A percentile compares a stretch with the other conserved stretches of the same genome.
These are phyloP conservation scores for Boletus rubescentipes DNA, from an alignment of 768 basidiomycete genomes.

Conservation along the genomic window DNA sequence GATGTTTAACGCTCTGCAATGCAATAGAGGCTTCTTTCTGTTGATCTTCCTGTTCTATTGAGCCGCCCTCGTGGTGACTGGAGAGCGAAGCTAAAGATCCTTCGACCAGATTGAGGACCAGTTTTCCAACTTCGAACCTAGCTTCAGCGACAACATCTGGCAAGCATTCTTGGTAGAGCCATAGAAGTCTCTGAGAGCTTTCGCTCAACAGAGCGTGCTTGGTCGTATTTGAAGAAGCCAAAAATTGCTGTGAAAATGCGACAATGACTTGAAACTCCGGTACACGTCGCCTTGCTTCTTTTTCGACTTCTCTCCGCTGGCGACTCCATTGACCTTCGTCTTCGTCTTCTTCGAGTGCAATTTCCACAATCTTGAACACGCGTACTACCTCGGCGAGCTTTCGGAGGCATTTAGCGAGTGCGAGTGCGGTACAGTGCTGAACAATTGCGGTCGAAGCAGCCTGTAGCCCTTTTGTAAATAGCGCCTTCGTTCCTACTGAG, in stretches of 20 bases:
- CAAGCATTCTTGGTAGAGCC: conserved; percentile 80
- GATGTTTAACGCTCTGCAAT: conserved; percentile 59
- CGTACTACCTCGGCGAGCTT: conserved; percentile 63
- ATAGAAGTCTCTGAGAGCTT: conserved; percentile 74
- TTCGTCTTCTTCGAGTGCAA: conserved; percentile 59
- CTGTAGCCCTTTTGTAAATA: conserved; percentile 82
- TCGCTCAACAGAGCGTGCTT: conserved; percentile 70
- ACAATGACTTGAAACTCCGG: conserved; percentile 89
- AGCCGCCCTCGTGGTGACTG: neutral
- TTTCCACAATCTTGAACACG: conserved; percentile 47
- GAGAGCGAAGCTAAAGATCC: conserved; percentile 25
- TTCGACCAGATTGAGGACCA: conserved; percentile 52
- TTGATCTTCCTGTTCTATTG: conserved; percentile 15
- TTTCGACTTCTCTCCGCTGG: conserved; percentile 65
- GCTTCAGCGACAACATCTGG: conserved; percentile 75
- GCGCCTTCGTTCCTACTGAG: conserved; percentile 60
- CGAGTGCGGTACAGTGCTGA: conserved; percentile 80
- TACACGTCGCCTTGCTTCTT: conserved; percentile 69
- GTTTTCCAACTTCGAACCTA: conserved; percentile 83
- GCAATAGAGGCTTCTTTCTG: conserved; percentile 16
- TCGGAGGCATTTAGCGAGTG: conserved; percentile 68
- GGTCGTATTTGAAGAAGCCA: conserved; percentile 33
- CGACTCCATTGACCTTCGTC: conserved; percentile 72
- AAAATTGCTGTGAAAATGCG: conserved; percentile 66
- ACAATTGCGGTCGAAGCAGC: conserved; percentile 65